Conservation (phyloP, 73 alveolate species). For the Paramecium sonneborni region DNA sequence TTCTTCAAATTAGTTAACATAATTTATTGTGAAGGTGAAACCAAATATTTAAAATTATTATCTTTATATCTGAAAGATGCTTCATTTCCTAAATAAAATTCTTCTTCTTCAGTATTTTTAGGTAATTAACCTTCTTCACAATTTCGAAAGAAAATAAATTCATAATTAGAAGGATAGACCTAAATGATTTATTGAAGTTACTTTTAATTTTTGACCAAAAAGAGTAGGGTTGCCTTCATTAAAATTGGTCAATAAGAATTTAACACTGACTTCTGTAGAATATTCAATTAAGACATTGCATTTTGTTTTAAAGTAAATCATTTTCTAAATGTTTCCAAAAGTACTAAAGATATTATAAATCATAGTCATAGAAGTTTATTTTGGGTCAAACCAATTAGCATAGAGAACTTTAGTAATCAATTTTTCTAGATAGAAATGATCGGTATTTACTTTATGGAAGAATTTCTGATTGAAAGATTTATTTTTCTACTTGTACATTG, state of each 20-base stretch:
- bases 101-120: constrained; percentile 47
- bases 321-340: constrained; percentile 53
- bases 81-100: background rate
- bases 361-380: constrained; percentile 25
- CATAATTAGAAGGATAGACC: constrained; percentile 49
- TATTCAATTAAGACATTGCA: constrained; percentile 55
- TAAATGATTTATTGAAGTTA: background rate
- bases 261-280: constrained; percentile 35
- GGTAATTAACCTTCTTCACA: constrained; percentile 36
- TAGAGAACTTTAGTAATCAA: constrained; percentile 49
- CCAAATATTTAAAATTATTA: constrained; percentile 34
- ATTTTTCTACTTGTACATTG: background rate
- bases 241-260: constrained; percentile 32
- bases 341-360: constrained; percentile 59
- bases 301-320: constrained; percentile 55
- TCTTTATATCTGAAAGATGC: background rate
- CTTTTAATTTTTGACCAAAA: constrained; percentile 40
- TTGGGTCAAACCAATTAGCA: constrained; percentile 65
- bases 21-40: constrained; percentile 26
- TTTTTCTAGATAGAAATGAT: background rate
- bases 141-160: constrained; percentile 23
- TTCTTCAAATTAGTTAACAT: constrained; percentile 37
- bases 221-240: background rate
- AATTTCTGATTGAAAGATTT: background rate
- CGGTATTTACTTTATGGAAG: background rate